Conservation (phyloP, 2,329 filamentous ascomycete species). For the Exophiala viscosa region DNA sequence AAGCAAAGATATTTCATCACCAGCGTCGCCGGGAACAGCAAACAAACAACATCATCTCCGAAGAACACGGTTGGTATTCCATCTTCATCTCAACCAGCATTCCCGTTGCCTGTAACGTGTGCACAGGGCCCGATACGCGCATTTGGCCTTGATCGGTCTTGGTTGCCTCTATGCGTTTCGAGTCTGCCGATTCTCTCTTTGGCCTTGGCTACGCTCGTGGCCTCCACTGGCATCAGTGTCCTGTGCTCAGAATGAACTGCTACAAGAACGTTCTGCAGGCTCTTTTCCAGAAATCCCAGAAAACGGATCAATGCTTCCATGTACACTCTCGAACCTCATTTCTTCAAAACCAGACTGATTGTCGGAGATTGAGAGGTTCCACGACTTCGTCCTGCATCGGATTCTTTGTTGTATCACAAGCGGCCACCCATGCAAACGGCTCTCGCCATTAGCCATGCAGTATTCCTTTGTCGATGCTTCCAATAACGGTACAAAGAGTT, state of each 20-base stretch:
- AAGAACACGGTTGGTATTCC: too few species aligned
- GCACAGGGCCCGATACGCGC: neutral
- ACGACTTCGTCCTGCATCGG: constrained; percentile 4
- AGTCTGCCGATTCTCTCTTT: neutral
- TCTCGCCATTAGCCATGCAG: constrained; percentile 8
- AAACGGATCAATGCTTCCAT: neutral
- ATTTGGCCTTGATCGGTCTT: neutral
- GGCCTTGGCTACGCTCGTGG: neutral
- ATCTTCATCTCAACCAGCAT: too few species aligned
- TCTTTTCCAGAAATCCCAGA: neutral
- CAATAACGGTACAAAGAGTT: constrained; percentile 22
- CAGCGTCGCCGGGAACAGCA: too few species aligned
- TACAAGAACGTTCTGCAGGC: neutral
- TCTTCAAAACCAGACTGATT: constrained; percentile 1
- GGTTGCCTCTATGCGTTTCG: too few species aligned
- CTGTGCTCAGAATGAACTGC: neutral
- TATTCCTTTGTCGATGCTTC: constrained; percentile 17
- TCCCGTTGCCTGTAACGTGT: too few species aligned
- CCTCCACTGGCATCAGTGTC: too few species aligned
- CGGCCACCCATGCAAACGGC: constrained; percentile 11
- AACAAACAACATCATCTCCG: too few species aligned
- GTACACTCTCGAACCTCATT: neutral
- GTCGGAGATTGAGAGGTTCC: constrained; percentile 11
- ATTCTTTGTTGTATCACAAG: constrained; percentile 18
- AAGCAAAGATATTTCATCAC: too few species aligned